Percentiles rank a stretch among this genome's conserved stretches.
Conservation (phyloP, 2,329 filamentous ascomycete species). For the Neobulgaria alba region DNA sequence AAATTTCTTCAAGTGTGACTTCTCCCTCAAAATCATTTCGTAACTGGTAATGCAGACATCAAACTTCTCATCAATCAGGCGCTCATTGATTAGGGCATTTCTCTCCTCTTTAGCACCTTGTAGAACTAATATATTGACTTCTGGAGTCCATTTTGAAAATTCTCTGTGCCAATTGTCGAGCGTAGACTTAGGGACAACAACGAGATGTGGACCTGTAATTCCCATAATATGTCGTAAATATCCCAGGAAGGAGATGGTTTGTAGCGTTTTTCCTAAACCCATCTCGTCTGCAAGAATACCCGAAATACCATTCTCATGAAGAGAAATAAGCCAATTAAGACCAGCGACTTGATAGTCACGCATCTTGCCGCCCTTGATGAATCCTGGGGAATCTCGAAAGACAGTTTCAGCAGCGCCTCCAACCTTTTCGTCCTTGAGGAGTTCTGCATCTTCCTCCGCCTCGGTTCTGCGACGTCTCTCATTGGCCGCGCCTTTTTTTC, state of each 20-base stretch:
- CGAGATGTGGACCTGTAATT: slow-evolving; percentile 82
- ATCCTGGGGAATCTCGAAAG: slow-evolving; percentile 90
- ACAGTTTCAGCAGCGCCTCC: slow-evolving; percentile 80
- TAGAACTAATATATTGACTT: slow-evolving; percentile 86
- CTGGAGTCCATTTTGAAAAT: slow-evolving; percentile 88
- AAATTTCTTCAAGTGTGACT: slow-evolving; percentile 91
- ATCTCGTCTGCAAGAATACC: slow-evolving; percentile 98
- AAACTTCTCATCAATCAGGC: slow-evolving; percentile 88
- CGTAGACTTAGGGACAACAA: slow-evolving; percentile 92
- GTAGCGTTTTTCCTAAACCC: slow-evolving; percentile 94
- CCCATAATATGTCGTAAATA: slow-evolving; percentile 87
- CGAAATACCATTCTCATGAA: slow-evolving; percentile 98
- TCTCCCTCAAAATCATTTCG: slow-evolving; percentile 96
- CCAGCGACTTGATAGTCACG: slow-evolving; percentile 94
- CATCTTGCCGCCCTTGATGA: slow-evolving; percentile 76
- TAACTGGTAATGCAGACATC: slow-evolving; percentile 98
- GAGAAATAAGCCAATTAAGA: slow-evolving; percentile 93
- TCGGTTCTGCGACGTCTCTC: slow-evolving; percentile 82
- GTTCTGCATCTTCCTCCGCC: slow-evolving; percentile 93
- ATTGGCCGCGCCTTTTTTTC: slow-evolving; percentile 75
- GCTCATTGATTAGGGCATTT: slow-evolving; percentile 77
- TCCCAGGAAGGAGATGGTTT: slow-evolving; percentile 94
- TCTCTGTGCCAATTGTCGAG: slow-evolving; percentile 98
- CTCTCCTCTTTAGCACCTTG: slow-evolving; percentile 95
- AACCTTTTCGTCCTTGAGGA: slow-evolving; percentile 77